Evolutionary conservation across 2,329 filamentous ascomycete genomes (phyloP).

Genomic region (Colletotrichum theobromicola): DNA sequence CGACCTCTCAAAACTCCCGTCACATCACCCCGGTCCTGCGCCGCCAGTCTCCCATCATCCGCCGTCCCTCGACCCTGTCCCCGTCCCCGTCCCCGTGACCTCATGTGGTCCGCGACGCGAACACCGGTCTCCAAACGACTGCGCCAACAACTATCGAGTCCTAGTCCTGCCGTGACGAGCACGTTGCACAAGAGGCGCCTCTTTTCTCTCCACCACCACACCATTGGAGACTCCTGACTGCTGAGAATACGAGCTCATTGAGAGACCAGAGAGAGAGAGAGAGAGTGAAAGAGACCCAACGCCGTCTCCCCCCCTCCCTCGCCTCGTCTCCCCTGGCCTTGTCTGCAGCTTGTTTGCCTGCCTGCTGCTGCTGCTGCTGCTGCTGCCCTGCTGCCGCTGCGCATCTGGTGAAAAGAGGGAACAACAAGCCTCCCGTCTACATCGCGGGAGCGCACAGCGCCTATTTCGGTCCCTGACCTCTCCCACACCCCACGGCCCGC

Average conservation of each 20-base stretch:
- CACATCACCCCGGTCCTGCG: conserved; percentile 13
- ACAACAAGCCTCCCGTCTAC: neutral
- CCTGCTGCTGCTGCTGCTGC: neutral
- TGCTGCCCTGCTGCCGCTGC: neutral
- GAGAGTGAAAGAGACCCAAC: too few species aligned
- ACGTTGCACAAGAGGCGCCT: conserved; percentile 37
- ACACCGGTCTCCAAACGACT: conserved; percentile 21
- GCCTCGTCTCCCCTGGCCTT: neutral
- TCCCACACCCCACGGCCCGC: neutral
- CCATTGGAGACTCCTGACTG: conserved; percentile 35
- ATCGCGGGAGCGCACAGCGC: conserved; percentile 9
- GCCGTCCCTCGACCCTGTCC: neutral
- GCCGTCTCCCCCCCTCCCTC: neutral
- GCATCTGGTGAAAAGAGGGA: conserved; percentile 8
- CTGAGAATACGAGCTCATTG: conserved; percentile 37
- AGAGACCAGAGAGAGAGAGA: too few species aligned
- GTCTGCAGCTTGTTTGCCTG: neutral
- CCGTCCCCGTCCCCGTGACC: conserved; percentile 15
- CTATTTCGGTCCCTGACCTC: neutral
- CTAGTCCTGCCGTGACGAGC: conserved; percentile 18
- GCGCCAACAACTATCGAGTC: conserved; percentile 25
- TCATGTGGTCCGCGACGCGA: conserved; percentile 23
- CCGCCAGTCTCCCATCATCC: conserved; percentile 11
- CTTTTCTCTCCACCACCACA: conserved; percentile 31
- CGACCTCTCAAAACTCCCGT: conserved; percentile 19